A percentile compares a stretch with the other conserved stretches of the same genome.
phyloP scores from a whole-genome alignment of 495 filamentous ascomycete species.

The Cercophora sp. region DNA sequence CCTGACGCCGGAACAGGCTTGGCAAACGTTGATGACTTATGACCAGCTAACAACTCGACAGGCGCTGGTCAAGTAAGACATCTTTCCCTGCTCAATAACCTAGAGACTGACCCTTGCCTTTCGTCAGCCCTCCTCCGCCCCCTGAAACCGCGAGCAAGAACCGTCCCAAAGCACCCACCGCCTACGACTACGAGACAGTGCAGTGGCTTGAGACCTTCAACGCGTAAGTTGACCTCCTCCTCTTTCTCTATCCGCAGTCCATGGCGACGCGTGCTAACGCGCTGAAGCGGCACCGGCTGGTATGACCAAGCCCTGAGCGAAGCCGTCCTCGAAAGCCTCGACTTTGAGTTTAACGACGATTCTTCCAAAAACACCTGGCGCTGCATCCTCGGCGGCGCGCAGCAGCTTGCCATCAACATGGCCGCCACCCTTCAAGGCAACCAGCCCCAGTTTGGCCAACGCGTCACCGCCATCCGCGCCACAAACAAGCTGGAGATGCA shows the following conservation, averaged over 20 bases:
- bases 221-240: too few relatives aligned
- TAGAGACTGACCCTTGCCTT: too few relatives aligned
- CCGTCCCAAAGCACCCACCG: neutral
- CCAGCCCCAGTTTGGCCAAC: neutral
- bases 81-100: too few relatives aligned
- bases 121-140: too few relatives aligned
- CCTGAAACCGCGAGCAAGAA: neutral
- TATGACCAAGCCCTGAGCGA: constrained; percentile 34
- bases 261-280: neutral
- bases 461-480: neutral
- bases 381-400: constrained; percentile 21
- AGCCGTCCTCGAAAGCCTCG: constrained; percentile 31
- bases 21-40: too few relatives aligned
- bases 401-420: constrained; percentile 17
- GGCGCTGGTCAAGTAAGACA: too few relatives aligned
- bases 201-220: neutral
- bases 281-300: constrained; percentile 5
- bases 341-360: constrained; percentile 24
- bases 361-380: constrained; percentile 1
- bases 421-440: neutral
- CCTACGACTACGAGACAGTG: neutral
- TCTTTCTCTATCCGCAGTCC: too few relatives aligned
- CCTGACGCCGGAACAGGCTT: too few relatives aligned
- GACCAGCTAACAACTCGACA: too few relatives aligned
- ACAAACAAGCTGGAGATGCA: neutral